Evolutionary conservation across 2,329 filamentous ascomycete genomes (phyloP).

Genomic region (Blastomyces percursus): DNA sequence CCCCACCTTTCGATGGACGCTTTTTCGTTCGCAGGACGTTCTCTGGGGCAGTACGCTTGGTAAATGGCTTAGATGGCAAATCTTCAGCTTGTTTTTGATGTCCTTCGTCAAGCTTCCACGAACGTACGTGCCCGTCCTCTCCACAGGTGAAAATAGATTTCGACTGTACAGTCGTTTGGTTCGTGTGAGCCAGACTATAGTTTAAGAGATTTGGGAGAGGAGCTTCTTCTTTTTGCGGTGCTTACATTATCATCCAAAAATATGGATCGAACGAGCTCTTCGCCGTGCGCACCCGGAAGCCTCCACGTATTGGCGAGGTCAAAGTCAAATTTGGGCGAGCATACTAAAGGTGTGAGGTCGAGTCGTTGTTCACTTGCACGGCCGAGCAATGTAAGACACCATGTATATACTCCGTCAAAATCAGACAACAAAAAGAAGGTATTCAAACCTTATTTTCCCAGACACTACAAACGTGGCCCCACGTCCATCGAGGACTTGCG

Average conservation of each 20-base stretch:
- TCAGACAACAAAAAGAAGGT: background rate
- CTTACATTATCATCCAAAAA: slow-evolving; percentile 36
- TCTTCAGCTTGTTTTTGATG: slow-evolving; percentile 5
- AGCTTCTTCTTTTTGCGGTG: background rate
- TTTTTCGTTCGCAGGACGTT: slow-evolving; percentile 14
- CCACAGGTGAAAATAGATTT: slow-evolving; percentile 36
- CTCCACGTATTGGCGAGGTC: slow-evolving; percentile 32
- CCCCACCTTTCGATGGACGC: slow-evolving; percentile 20
- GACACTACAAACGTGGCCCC: slow-evolving; percentile 36
- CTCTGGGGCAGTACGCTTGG: background rate
- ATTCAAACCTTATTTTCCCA: slow-evolving; percentile 40
- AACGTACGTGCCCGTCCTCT: slow-evolving; percentile 35
- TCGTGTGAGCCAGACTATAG: background rate
- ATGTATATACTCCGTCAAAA: background rate
- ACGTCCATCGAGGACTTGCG: slow-evolving; percentile 40
- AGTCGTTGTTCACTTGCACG: slow-evolving; percentile 28
- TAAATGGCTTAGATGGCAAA: background rate
- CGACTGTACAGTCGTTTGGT: slow-evolving; percentile 17
- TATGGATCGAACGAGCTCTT: slow-evolving; percentile 38
- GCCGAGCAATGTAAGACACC: background rate
- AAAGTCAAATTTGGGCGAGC: slow-evolving; percentile 29
- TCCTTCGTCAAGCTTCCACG: slow-evolving; percentile 23
- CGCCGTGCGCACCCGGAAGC: slow-evolving; percentile 38
- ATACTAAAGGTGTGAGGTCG: slow-evolving; percentile 33
- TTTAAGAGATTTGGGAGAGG: background rate